Evolutionary conservation across 148 eudicot genomes (phyloP).

Genomic region (Vaccinium macrocarpon): DNA sequence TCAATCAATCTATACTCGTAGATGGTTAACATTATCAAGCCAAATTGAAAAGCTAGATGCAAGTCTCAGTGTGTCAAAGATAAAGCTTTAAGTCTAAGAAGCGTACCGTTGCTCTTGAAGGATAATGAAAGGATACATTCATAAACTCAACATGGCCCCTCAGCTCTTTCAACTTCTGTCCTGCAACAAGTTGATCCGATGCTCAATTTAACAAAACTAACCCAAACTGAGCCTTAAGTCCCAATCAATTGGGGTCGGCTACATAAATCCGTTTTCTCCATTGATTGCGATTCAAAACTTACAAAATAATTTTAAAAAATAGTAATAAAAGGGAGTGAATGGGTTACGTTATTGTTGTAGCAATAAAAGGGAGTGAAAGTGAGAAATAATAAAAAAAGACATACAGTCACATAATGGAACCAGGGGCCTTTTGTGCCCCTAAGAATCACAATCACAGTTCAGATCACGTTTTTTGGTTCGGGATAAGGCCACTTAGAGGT

Average conservation of each 20-base stretch:
- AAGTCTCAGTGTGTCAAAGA: not conserved
- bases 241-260: not conserved
- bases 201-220: not conserved
- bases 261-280: not conserved
- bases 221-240: not conserved
- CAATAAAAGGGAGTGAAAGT: not conserved
- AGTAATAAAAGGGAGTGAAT: not conserved
- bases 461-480: not conserved
- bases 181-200: constrained; percentile 41
- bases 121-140: constrained; percentile 73
- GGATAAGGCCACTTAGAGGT: not conserved
- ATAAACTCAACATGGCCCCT: constrained; percentile 69
- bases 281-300: not conserved
- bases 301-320: no score
- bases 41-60: not conserved
- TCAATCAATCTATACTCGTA: not conserved
- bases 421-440: not conserved
- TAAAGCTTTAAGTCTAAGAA: not conserved
- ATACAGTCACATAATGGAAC: not conserved
- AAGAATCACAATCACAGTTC: not conserved
- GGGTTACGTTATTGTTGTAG: no score
- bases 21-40: not conserved
- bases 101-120: constrained; percentile 71
- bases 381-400: not conserved
- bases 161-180: constrained; percentile 58